Evolutionary conservation across 257 asterid genomes (phyloP), one percentile per base, ranked within the genome.

Genomic region (Ophiorrhiza pumila): DNA sequence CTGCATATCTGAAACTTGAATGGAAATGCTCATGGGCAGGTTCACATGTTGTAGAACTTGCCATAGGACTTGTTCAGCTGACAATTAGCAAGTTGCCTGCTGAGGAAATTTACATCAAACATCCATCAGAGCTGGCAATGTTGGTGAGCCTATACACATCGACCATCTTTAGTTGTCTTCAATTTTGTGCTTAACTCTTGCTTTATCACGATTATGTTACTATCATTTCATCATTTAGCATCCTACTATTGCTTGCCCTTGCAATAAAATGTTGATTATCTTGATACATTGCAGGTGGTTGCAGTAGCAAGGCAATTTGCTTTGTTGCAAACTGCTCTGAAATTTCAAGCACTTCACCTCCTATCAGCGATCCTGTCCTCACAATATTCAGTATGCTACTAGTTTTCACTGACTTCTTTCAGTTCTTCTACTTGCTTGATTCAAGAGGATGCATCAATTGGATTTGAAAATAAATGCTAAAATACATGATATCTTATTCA

Each of bases 271-370:
- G 23, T 37, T 12, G 41, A 41, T 29, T 49, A 31, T 27, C 27
- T 50, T 70, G 71, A 55, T 59, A 69, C 72, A 39, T 82, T 86
- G 78, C 86, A 94, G 99, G 98, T 91, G 81, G 87, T 83, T 79
- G 87, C 82, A 73, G 77, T 79, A 66, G 86, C 98, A n/a, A 86
- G 80, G 80, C 91, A 86, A 66, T 94, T 94, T 88, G 93, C 92
- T 58, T 82, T 82, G 76, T 79, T 90, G 52, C 99, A 94, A 65
- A 85, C 80, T 74, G 90, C 93, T 53, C 76, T 90, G 82, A 94
- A 94, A 79, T 94, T 94, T 82, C 96, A 90, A 80, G 91, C 90
- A 1, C 98, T 94, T 77, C 90, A 90, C 80, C 84, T 91, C 55
- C 90, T 94, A 73, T 87, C 91, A 17, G 74, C 85, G 60, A 84